Conservation (phyloP, 495 filamentous ascomycete species). For the Hyaloscypha bicolor region DNA sequence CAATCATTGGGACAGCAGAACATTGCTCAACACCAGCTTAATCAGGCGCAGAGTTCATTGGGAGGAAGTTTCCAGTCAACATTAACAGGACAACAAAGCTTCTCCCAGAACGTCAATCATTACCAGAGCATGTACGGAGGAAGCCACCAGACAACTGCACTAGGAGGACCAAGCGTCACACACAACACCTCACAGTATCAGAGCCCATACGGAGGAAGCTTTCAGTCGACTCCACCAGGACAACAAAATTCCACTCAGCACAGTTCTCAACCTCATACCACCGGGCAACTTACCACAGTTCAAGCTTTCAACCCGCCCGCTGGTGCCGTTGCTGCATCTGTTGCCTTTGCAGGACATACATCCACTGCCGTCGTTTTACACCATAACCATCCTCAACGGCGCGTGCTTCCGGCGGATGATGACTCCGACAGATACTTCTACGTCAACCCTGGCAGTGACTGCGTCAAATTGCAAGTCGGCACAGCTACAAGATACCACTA, state of each 20-base stretch:
- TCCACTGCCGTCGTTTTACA: no score
- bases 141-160: neutral
- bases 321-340: no score
- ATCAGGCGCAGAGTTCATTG: neutral
- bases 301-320: no score
- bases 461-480: neutral
- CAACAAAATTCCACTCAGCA: neutral
- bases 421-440: slow-evolving; percentile 1
- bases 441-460: neutral
- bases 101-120: neutral
- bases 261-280: neutral
- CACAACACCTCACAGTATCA: neutral
- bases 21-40: neutral
- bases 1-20: neutral
- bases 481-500: neutral
- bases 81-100: neutral
- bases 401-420: neutral
- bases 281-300: no score
- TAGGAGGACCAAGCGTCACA: neutral
- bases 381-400: neutral
- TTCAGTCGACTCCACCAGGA: neutral
- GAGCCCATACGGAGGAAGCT: neutral
- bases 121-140: neutral
- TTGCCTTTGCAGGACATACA: no score
- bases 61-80: neutral